Evolutionary conservation across 805 yeast genomes (phyloP).

Genomic region (Cyberlindnera xishuangbannaensis): DNA sequence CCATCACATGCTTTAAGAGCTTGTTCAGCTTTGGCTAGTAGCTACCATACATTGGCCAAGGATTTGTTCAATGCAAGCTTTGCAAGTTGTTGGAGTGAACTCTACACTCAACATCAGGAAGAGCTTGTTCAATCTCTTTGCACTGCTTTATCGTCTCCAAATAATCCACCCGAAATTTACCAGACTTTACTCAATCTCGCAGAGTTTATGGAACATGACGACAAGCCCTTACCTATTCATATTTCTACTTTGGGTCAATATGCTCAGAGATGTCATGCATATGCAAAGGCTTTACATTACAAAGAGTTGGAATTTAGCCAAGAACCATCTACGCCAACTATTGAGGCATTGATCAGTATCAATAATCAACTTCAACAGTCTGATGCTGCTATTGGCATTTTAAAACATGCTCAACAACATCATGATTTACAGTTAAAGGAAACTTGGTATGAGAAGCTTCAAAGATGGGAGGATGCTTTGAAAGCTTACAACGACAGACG

Average conservation of each 20-base stretch:
- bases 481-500: conserved; percentile 83
- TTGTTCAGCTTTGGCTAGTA: conserved; percentile 83
- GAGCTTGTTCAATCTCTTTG: conserved; percentile 83
- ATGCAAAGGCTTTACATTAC: conserved; percentile 94
- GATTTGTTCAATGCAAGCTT: conserved; percentile 92
- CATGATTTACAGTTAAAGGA: conserved; percentile 90
- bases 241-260: conserved; percentile 87
- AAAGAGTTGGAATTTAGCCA: conserved; percentile 92
- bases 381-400: conserved; percentile 95
- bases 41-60: conserved; percentile 80
- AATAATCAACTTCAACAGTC: conserved; percentile 94
- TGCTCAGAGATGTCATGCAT: conserved; percentile 94
- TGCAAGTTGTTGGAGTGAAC: conserved; percentile 92
- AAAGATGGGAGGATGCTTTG: conserved; percentile 97
- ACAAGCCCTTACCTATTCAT: conserved; percentile 85
- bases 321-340: conserved; percentile 86
- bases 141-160: conserved; percentile 81
- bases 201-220: conserved; percentile 97
- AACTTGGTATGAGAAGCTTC: conserved; percentile 95
- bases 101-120: conserved; percentile 83
- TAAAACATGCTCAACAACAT: conserved; percentile 89
- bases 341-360: conserved; percentile 86
- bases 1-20: conserved; percentile 94
- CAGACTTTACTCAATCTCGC: conserved; percentile 86
- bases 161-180: conserved; percentile 92